These are phyloP conservation scores for Phragmites australis DNA, from an alignment of 176 grass and related monocot genomes.

Conservation along the genomic window DNA sequence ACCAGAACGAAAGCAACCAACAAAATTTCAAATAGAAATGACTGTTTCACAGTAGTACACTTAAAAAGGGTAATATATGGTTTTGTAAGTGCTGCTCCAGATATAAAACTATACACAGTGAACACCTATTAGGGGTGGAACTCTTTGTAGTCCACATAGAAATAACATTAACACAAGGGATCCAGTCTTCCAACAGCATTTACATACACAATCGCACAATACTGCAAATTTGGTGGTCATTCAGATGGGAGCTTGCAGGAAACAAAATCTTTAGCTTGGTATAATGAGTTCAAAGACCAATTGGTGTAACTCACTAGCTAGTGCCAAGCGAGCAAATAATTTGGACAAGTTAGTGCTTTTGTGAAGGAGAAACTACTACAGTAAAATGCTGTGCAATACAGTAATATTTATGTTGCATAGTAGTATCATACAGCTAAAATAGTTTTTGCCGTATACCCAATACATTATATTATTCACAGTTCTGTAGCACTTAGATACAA, in stretches of 20 bases:
- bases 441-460: not conserved
- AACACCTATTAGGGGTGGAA: not conserved
- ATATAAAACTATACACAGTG: constrained; percentile 18
- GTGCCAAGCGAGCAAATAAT: not conserved
- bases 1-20: constrained; percentile 19
- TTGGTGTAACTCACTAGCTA: constrained; percentile 15
- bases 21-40: not conserved
- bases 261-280: not conserved
- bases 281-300: not conserved
- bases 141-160: not conserved
- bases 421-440: not conserved
- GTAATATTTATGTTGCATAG: not conserved
- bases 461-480: not conserved
- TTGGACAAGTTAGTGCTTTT: not conserved
- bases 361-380: not conserved
- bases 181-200: not conserved
- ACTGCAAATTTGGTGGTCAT: not conserved
- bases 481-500: not conserved
- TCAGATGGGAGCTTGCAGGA: not conserved
- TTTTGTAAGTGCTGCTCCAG: not conserved
- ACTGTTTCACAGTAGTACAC: not conserved
- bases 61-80: not conserved
- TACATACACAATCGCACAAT: not conserved
- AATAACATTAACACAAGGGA: not conserved
- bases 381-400: not conserved